These are phyloP conservation scores for Stachybotrys chlorohalonatus DNA, from an alignment of 2,329 filamentous ascomycete species.

Conservation along the genomic window DNA sequence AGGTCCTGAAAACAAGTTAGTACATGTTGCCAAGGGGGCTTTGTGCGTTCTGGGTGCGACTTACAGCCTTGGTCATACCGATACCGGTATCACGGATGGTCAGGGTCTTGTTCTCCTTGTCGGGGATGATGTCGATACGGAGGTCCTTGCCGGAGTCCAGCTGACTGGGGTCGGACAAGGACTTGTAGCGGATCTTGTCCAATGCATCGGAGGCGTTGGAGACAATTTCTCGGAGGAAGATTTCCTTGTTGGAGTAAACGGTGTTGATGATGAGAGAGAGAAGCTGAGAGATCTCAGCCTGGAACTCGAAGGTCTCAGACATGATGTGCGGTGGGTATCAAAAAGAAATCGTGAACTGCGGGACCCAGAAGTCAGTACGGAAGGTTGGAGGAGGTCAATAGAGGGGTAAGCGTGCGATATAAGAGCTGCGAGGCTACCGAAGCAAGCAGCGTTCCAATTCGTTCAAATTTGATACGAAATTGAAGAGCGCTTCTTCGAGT, in stretches of 20 bases:
- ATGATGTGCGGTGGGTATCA: constrained; percentile 50
- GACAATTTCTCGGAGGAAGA: constrained; percentile 96
- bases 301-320: constrained; percentile 99
- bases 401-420: background rate
- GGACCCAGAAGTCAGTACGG: background rate
- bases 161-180: constrained; percentile 93
- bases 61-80: constrained; percentile 99
- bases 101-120: constrained; percentile 95
- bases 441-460: background rate
- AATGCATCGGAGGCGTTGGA: constrained; percentile 98
- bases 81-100: constrained; percentile 98
- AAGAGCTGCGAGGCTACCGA: background rate
- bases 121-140: constrained; percentile 96
- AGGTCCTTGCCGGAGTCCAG: constrained; percentile 97
- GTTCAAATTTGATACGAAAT: background rate
- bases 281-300: constrained; percentile 99
- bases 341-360: constrained; percentile 17
- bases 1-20: constrained; percentile 55
- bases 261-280: constrained; percentile 99
- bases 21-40: background rate
- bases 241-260: constrained; percentile 99
- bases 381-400: constrained; percentile 3
- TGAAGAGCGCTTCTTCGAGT: background rate
- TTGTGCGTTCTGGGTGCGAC: constrained; percentile 24
- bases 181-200: constrained; percentile 99